phyloP scores from a whole-genome alignment of 2,329 filamentous ascomycete genomes.

The Emericellopsis atlantica region DNA sequence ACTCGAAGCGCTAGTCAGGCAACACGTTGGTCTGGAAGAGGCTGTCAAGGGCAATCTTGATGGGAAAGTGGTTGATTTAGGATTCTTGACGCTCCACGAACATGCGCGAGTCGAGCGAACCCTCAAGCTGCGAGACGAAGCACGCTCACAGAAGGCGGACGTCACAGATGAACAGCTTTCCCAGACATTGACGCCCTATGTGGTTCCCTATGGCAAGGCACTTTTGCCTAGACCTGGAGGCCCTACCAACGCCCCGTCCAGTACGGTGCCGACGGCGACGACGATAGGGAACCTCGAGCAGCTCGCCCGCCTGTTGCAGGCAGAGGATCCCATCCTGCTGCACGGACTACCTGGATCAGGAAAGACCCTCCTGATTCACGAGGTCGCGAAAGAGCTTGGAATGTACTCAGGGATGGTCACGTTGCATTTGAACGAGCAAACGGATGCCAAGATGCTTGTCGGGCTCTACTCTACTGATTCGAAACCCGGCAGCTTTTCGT shows the following conservation, averaged over 20 bases:
- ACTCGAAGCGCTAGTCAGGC: conserved; percentile 55
- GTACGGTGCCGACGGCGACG: conserved; percentile 58
- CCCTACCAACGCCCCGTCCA: conserved; percentile 29
- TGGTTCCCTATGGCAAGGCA: conserved; percentile 51
- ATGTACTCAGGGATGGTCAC: conserved; percentile 79
- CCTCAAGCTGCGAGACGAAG: conserved; percentile 25
- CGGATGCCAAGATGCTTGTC: conserved; percentile 90
- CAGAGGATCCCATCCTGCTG: conserved; percentile 61
- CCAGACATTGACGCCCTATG: conserved; percentile 44
- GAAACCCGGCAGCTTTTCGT: conserved; percentile 79
- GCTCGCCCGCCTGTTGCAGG: conserved; percentile 56
- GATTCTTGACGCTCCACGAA: conserved; percentile 52
- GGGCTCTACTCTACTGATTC: conserved; percentile 87
- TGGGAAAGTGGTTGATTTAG: conserved; percentile 63
- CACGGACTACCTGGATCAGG: conserved; percentile 76
- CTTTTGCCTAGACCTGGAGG: conserved; percentile 54
- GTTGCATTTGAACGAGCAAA: conserved; percentile 93
- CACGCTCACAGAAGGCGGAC: conserved; percentile 11
- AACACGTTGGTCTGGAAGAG: conserved; percentile 48
- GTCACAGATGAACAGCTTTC: conserved; percentile 5
- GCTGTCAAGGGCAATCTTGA: conserved; percentile 63
- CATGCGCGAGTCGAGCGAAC: conserved; percentile 36
- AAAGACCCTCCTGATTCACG: conserved; percentile 73
- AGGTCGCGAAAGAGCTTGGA: conserved; percentile 68
- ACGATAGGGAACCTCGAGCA: conserved; percentile 58